These are phyloP conservation scores for Lepiota subincarnata DNA, from an alignment of 768 basidiomycete genomes.

Conservation along the genomic window DNA sequence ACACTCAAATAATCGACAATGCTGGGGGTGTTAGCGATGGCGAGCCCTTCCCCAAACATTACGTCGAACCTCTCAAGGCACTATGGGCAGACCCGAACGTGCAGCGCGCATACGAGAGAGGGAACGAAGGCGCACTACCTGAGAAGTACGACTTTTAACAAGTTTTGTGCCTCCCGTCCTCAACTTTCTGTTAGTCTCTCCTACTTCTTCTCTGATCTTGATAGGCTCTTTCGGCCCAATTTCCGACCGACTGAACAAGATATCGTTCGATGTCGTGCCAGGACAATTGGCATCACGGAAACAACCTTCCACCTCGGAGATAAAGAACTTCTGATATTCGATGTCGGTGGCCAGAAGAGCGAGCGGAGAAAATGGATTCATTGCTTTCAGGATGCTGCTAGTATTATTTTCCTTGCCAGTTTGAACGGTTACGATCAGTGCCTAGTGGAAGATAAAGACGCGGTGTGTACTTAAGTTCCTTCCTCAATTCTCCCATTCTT, in stretches of 20 bases:
- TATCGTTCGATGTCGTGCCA: conserved; percentile 81
- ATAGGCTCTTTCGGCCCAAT: conserved; percentile 67
- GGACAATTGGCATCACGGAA: conserved; percentile 92
- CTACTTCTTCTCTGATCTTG: conserved; percentile 78
- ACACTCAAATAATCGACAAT: conserved; percentile 61
- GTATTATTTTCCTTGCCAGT: conserved; percentile 80
- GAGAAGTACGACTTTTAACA: conserved; percentile 61
- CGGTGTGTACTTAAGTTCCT: too few species aligned
- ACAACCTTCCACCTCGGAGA: conserved; percentile 89
- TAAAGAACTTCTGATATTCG: conserved; percentile 80
- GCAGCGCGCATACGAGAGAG: conserved; percentile 68
- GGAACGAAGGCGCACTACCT: conserved; percentile 88
- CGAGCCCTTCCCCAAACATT: conserved; percentile 72
- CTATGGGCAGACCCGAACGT: conserved; percentile 80
- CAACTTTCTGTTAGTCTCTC: conserved; percentile 38
- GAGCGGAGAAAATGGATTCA: conserved; percentile 90
- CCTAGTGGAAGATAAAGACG: too few species aligned
- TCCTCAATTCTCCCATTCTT: too few species aligned
- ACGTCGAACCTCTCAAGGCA: conserved; percentile 57
- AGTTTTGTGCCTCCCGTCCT: background rate
- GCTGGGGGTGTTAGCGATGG: conserved; percentile 73
- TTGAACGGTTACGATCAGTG: conserved; percentile 52
- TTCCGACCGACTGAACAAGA: conserved; percentile 90
- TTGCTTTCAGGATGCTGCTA: conserved; percentile 87
- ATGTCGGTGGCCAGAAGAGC: conserved; percentile 49